Evolutionary conservation across 2,329 filamentous ascomycete species (phyloP).

Genomic region (Nothophoma quercina): DNA sequence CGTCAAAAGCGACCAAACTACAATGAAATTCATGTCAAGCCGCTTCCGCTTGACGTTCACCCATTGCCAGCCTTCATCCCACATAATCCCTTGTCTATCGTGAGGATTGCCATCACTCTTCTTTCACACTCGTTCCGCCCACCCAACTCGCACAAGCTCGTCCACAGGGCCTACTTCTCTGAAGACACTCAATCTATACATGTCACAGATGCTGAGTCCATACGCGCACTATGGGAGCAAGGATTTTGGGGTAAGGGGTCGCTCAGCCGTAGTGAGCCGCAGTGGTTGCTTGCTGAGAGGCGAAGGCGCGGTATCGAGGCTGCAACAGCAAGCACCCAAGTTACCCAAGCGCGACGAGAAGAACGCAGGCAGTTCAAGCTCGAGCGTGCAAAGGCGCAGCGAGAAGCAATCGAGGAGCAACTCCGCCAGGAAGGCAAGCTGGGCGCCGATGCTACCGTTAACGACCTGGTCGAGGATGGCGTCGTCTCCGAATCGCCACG

Average conservation of each 20-base stretch:
- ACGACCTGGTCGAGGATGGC: conserved; percentile 42
- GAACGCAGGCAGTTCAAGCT: conserved; percentile 87
- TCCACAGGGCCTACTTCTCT: conserved; percentile 82
- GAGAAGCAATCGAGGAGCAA: conserved; percentile 81
- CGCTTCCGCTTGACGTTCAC: conserved; percentile 80
- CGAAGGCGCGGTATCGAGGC: conserved; percentile 71
- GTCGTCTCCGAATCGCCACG: conserved; percentile 26
- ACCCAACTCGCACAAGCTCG: conserved; percentile 68
- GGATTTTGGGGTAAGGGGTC: conserved; percentile 97
- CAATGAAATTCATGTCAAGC: conserved; percentile 79
- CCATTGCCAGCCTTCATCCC: conserved; percentile 89
- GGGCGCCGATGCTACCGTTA: conserved; percentile 30
- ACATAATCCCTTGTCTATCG: conserved; percentile 86
- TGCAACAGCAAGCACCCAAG: conserved; percentile 78
- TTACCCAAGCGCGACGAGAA: conserved; percentile 77
- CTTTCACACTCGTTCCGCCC: conserved; percentile 73
- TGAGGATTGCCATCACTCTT: conserved; percentile 82
- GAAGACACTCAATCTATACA: conserved; percentile 82
- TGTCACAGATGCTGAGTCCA: conserved; percentile 76
- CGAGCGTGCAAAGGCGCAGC: conserved; percentile 87
- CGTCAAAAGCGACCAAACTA: conserved; percentile 62
- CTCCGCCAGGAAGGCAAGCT: conserved; percentile 62
- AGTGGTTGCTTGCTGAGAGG: conserved; percentile 86
- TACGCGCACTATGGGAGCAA: conserved; percentile 90
- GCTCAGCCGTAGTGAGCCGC: conserved; percentile 92